phyloP scores from a whole-genome alignment of 2,329 filamentous ascomycete species.

The Fusarium sp. region DNA sequence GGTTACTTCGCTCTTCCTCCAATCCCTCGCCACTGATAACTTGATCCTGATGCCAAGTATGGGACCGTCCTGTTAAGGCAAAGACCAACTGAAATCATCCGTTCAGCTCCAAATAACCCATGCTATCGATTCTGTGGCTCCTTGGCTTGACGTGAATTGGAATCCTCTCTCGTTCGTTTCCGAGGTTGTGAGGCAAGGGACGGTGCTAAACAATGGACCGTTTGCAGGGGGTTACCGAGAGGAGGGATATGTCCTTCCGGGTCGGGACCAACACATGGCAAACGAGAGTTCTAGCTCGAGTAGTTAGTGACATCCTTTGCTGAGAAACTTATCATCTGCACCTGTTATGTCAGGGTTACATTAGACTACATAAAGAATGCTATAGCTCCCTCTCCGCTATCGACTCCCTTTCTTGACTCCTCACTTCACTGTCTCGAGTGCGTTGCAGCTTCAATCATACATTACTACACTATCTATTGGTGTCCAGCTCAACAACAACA shows the following conservation, averaged over 20 bases:
- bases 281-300: background rate
- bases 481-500: constrained; percentile 8
- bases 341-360: constrained; percentile 20
- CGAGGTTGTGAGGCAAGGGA: background rate
- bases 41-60: constrained; percentile 18
- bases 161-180: background rate
- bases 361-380: constrained; percentile 27
- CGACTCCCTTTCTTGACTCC: background rate
- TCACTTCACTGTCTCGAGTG: background rate
- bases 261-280: constrained; percentile 9
- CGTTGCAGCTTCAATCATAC: constrained; percentile 2
- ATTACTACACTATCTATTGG: constrained; percentile 2
- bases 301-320: background rate
- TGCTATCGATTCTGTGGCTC: background rate
- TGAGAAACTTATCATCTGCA: background rate
- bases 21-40: constrained; percentile 31
- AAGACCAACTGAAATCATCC: constrained; percentile 18
- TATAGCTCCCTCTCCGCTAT: constrained; percentile 1
- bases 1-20: constrained; percentile 12
- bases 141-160: constrained; percentile 15
- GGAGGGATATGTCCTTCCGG: constrained; percentile 1
- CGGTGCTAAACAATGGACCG: background rate
- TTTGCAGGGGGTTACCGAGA: constrained; percentile 5
- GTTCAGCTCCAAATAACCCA: constrained; percentile 4
- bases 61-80: constrained; percentile 19